Conservation (phyloP, 2,329 filamentous ascomycete genomes). For the Xylaria hypoxylon region DNA sequence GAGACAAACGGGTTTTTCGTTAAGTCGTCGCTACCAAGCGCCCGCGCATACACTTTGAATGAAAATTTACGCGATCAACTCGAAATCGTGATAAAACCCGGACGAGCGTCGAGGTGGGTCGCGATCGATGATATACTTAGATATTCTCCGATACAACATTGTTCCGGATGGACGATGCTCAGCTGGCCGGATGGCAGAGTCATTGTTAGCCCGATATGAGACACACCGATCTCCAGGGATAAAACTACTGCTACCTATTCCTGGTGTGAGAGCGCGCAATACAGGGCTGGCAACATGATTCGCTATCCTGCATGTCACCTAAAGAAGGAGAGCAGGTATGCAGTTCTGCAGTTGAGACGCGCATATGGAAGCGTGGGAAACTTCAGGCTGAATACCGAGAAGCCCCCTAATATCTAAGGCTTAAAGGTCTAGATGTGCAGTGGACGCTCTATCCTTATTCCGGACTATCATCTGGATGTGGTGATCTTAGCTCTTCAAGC, state of each 20-base stretch:
- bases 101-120: constrained; percentile 11
- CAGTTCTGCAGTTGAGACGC: background rate
- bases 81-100: background rate
- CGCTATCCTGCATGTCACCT: background rate
- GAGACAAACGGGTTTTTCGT: background rate
- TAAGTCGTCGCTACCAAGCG: background rate
- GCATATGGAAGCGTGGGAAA: background rate
- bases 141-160: constrained; percentile 13
- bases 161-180: background rate
- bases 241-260: constrained; percentile 5
- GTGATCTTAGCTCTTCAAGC: background rate
- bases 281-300: background rate
- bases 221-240: constrained; percentile 29
- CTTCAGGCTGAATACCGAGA: constrained; percentile 30
- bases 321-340: background rate
- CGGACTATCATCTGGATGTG: background rate
- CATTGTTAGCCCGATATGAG: constrained; percentile 11
- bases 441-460: background rate
- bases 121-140: constrained; percentile 26
- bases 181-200: background rate
- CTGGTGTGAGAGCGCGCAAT: background rate
- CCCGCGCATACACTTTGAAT: background rate
- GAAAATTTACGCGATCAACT: background rate
- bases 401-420: background rate
- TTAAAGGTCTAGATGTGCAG: background rate